phyloP scores from a whole-genome alignment of 306 rosid genomes.

The Vigna mungo region DNA sequence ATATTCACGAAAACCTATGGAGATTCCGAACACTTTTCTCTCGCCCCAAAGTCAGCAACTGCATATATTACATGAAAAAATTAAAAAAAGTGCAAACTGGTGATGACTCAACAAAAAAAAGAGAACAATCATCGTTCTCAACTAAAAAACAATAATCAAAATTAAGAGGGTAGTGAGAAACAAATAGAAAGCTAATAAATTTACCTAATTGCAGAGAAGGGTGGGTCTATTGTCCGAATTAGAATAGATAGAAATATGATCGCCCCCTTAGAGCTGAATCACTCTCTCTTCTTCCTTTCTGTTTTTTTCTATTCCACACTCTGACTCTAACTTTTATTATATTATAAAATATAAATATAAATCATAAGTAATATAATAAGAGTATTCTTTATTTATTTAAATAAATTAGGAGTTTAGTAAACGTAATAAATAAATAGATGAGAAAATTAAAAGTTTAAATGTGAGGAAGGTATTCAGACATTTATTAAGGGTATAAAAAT shows the following conservation, averaged over 20 bases:
- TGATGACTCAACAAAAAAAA: not conserved
- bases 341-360: not conserved
- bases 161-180: conserved; percentile 9
- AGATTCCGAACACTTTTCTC: conserved; percentile 37
- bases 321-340: not conserved
- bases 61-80: not conserved
- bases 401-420: too few species aligned
- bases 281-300: not conserved
- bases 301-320: not conserved
- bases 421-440: too few species aligned
- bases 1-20: conserved; percentile 46
- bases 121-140: not conserved
- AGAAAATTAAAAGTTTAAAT: too few species aligned
- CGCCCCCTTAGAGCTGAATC: conserved; percentile 38
- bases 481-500: not conserved
- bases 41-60: conserved; percentile 25
- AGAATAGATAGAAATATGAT: not conserved
- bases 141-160: not conserved
- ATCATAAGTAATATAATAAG: too few species aligned
- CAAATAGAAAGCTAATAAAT: conserved; percentile 20
- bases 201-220: conserved; percentile 43
- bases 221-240: conserved; percentile 16
- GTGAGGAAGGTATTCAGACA: not conserved
- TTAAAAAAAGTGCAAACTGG: conserved; percentile 5
- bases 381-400: too few species aligned